These are phyloP conservation scores for Pythium aquatile DNA, from an alignment of 352 stramenopile genomes.

Conservation along the genomic window DNA sequence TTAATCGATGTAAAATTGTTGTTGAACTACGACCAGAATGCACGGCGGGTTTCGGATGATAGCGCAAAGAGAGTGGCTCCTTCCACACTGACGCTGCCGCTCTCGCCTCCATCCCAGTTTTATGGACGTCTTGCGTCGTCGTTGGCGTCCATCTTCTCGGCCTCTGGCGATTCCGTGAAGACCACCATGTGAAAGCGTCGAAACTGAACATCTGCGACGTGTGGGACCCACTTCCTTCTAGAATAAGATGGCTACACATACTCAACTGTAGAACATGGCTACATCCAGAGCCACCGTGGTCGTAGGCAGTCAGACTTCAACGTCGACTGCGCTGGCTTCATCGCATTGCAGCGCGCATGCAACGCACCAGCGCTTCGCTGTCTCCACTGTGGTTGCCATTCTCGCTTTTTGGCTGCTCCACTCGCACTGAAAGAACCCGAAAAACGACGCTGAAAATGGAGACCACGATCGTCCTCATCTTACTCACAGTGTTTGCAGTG, in stretches of 20 bases:
- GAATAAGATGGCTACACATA: conserved; percentile 33
- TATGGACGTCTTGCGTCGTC: neutral
- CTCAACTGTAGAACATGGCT: conserved; percentile 18
- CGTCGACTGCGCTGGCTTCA: neutral
- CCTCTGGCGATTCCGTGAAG: no score
- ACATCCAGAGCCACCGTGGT: conserved; percentile 2
- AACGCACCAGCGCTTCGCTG: neutral
- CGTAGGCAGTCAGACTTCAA: neutral
- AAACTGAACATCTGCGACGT: conserved; percentile 21
- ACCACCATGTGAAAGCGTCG: neutral
- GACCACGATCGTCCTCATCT: neutral
- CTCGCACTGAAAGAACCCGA: neutral
- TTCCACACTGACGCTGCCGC: neutral
- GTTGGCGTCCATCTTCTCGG: neutral
- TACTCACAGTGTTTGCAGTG: conserved; percentile 5
- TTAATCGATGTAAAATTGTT: neutral
- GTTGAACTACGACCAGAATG: no score
- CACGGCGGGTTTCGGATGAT: no score
- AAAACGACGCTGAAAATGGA: conserved; percentile 9
- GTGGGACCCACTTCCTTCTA: conserved; percentile 8
- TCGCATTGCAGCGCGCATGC: neutral
- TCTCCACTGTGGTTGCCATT: neutral
- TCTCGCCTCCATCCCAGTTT: neutral
- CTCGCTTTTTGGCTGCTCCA: neutral
- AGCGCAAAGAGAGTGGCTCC: no score